Evolutionary conservation across 1,284 basidiomycete genomes (phyloP).

Genomic region (Cryptococcus sp.): DNA sequence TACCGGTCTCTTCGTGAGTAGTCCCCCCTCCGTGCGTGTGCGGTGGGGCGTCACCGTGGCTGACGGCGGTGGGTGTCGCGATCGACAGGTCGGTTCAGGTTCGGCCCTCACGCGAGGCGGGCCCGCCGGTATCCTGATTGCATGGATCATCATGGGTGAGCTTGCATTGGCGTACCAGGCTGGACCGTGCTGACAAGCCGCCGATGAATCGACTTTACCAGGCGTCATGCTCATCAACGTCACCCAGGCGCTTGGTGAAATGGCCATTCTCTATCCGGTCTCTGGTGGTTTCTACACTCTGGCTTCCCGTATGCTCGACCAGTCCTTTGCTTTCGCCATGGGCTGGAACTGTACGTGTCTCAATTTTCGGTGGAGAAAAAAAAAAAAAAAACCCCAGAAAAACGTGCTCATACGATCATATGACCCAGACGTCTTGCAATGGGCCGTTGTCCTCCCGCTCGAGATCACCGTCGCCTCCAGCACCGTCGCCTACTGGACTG

Average conservation of each 20-base stretch:
- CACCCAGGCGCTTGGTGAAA: constrained; percentile 51
- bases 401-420: neutral
- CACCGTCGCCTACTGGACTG: constrained; percentile 45
- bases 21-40: too few species aligned
- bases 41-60: too few species aligned
- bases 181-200: constrained; percentile 3
- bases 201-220: neutral
- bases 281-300: constrained; percentile 53
- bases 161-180: too few species aligned
- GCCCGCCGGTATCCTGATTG: constrained; percentile 51
- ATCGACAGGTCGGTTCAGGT: constrained; percentile 48
- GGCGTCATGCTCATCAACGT: constrained; percentile 48
- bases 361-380: too few species aligned
- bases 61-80: too few species aligned
- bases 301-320: constrained; percentile 42
- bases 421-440: constrained; percentile 37
- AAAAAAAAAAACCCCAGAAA: too few species aligned
- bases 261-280: constrained; percentile 52
- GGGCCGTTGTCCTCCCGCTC: constrained; percentile 49
- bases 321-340: constrained; percentile 41
- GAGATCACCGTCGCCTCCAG: constrained; percentile 51
- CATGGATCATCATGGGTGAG: constrained; percentile 42
- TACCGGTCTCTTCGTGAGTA: constrained; percentile 46
- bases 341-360: constrained; percentile 45
- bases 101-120: constrained; percentile 52